Conservation (phyloP, 768 basidiomycete species). For the Suillus lakei region DNA sequence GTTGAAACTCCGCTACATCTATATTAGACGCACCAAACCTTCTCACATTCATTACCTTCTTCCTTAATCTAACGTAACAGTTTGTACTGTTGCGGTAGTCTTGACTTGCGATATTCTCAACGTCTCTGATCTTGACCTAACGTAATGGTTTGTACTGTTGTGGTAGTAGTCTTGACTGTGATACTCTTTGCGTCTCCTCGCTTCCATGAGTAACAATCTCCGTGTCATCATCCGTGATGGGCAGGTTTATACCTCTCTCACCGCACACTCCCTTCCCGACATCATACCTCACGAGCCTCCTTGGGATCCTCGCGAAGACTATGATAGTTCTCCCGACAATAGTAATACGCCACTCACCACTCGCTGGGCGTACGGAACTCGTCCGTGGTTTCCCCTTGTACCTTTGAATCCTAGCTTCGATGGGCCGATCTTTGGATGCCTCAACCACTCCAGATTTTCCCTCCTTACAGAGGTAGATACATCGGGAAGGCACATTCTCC, state of each 20-base stretch:
- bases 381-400: background rate
- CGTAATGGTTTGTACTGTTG: background rate
- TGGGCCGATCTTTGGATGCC: slow-evolving; percentile 1
- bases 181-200: background rate
- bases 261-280: background rate
- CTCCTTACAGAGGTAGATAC: background rate
- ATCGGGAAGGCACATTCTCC: background rate
- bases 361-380: background rate
- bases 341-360: background rate
- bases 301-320: background rate
- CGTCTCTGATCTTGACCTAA: background rate
- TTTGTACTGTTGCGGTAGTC: background rate
- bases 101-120: too few species aligned
- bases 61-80: background rate
- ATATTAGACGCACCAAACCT: too few species aligned
- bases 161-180: background rate
- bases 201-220: background rate
- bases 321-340: background rate
- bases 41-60: too few species aligned
- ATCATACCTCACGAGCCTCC: background rate
- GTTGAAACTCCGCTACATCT: background rate
- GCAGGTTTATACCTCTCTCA: background rate
- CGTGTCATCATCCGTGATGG: background rate
- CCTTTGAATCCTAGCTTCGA: background rate
- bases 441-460: background rate